These are phyloP conservation scores for Aspergillus ibericus DNA, from an alignment of 2,329 filamentous ascomycete species.

Conservation along the genomic window DNA sequence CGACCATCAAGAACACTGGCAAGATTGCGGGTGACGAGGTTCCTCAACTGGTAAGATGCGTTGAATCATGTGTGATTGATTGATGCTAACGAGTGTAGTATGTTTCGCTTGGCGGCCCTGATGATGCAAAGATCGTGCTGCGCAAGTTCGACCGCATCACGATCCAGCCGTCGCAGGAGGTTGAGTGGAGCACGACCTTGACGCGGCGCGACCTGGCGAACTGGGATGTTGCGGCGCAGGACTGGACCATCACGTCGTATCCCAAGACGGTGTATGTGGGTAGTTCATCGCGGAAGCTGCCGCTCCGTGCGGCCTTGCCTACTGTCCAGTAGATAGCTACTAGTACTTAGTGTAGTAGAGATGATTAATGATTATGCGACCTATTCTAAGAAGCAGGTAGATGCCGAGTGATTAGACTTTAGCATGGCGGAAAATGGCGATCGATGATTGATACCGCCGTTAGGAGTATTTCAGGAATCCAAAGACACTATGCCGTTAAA, in stretches of 20 bases:
- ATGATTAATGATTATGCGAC: not conserved
- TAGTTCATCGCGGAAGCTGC: slow-evolving; percentile 58
- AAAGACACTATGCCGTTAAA: not conserved
- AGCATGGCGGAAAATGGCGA: too few species aligned
- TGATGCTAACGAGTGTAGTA: slow-evolving; percentile 51
- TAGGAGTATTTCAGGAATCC: slow-evolving; percentile 1
- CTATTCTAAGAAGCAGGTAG: too few species aligned
- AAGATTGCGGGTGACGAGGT: slow-evolving; percentile 52
- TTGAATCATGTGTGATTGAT: not conserved
- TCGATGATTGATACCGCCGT: not conserved
- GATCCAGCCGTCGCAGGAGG: slow-evolving; percentile 68
- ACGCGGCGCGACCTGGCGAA: slow-evolving; percentile 81
- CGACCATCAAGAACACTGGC: slow-evolving; percentile 55
- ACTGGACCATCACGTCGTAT: slow-evolving; percentile 70
- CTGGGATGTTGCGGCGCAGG: slow-evolving; percentile 77
- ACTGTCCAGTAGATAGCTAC: slow-evolving; percentile 19
- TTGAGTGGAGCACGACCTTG: slow-evolving; percentile 66
- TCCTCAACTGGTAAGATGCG: slow-evolving; percentile 47
- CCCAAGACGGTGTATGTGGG: slow-evolving; percentile 63
- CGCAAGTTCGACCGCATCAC: slow-evolving; percentile 78
- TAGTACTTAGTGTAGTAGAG: slow-evolving; percentile 3
- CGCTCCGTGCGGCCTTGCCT: slow-evolving; percentile 45
- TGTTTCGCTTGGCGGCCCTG: slow-evolving; percentile 73
- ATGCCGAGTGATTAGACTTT: too few species aligned
- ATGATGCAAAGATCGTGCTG: slow-evolving; percentile 66